phyloP scores from a whole-genome alignment of 1,284 basidiomycete genomes.

The Ganoderma lingzhi region DNA sequence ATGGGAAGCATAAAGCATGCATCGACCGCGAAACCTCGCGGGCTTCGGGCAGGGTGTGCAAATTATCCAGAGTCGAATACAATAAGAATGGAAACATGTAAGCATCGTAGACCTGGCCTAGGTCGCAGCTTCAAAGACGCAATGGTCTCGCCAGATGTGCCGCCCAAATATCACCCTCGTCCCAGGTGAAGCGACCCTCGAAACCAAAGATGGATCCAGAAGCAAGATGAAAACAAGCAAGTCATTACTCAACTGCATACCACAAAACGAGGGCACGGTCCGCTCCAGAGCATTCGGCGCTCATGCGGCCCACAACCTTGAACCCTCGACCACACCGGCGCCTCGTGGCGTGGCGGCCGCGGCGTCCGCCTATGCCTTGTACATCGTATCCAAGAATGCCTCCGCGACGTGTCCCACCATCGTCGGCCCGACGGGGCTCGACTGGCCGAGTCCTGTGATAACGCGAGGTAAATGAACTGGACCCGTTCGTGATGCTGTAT shows the following conservation, averaged over 20 bases:
- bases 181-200: not conserved
- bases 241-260: not conserved
- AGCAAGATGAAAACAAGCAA: not conserved
- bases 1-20: not conserved
- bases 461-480: slow-evolving; percentile 20
- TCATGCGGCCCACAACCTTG: not conserved
- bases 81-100: not conserved
- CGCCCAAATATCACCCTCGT: not conserved
- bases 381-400: slow-evolving; percentile 84
- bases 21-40: not conserved
- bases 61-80: not conserved
- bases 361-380: slow-evolving; percentile 64
- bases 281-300: not conserved
- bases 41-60: not conserved
- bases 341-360: not conserved
- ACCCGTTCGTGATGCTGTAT: not conserved
- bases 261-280: not conserved
- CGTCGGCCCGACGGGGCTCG: slow-evolving; percentile 88
- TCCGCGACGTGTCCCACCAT: slow-evolving; percentile 88
- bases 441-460: slow-evolving; percentile 81
- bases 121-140: not conserved
- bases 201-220: not conserved
- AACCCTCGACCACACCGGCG: not conserved
- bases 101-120: not conserved
- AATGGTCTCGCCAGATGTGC: not conserved